Percentiles rank a stretch among this genome's conserved stretches.
These are phyloP conservation scores for Magnusiomyces magnusii DNA, from an alignment of 1,139 yeast species.

Conservation along the genomic window DNA sequence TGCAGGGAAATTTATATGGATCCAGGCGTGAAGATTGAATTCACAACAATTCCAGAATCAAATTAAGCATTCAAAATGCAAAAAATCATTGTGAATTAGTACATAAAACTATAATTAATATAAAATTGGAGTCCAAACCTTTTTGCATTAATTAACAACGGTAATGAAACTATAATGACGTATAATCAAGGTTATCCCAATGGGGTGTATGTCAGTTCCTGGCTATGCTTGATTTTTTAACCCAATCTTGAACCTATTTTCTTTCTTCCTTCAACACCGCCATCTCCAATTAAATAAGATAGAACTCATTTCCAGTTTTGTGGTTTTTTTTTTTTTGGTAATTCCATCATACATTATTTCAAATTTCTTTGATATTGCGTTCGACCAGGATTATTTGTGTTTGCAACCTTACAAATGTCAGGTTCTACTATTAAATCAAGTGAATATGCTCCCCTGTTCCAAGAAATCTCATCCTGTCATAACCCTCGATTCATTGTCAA, in stretches of 20 bases:
- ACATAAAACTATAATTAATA: background rate
- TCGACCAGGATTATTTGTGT: too few species aligned
- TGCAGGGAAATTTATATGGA: constrained; percentile 70
- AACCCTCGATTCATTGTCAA: constrained; percentile 12
- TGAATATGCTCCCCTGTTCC: constrained; percentile 5
- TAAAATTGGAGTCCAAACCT: background rate
- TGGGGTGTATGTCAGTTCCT: too few species aligned
- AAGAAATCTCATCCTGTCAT: constrained; percentile 12
- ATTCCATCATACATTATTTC: too few species aligned
- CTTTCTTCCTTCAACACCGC: too few species aligned
- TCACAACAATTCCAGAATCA: background rate
- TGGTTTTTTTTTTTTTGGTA: too few species aligned
- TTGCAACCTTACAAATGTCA: background rate
- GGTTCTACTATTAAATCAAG: background rate
- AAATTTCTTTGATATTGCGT: too few species aligned
- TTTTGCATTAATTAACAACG: background rate
- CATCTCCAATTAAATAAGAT: too few species aligned
- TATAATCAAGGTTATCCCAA: too few species aligned
- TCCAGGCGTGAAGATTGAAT: constrained; percentile 33
- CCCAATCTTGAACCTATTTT: too few species aligned
- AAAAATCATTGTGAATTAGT: too few species aligned
- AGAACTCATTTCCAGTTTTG: too few species aligned
- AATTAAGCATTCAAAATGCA: background rate
- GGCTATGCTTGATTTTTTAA: too few species aligned
- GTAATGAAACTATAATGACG: background rate